These are phyloP conservation scores for Solanum medicagineum DNA, from an alignment of 257 asterid genomes.

Conservation along the genomic window DNA sequence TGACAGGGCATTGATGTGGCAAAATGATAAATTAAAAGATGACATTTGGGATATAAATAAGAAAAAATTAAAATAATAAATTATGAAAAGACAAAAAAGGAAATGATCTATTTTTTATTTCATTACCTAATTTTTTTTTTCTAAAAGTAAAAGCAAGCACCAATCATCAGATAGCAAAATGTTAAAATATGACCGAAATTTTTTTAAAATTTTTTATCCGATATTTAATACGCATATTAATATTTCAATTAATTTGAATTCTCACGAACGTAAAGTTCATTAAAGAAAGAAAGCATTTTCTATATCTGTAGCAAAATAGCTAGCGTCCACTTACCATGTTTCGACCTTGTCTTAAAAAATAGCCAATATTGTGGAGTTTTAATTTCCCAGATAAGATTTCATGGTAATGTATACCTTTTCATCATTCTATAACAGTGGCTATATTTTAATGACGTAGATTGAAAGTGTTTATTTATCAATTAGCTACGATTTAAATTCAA, in stretches of 20 bases:
- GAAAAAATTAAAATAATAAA: no score
- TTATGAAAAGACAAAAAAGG: no score
- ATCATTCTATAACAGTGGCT: not conserved
- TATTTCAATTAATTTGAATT: not conserved
- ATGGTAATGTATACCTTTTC: not conserved
- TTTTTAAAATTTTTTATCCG: not conserved
- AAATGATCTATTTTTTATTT: no score
- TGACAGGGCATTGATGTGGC: no score
- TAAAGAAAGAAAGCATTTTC: not conserved
- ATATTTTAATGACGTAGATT: not conserved
- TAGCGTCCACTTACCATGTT: not conserved
- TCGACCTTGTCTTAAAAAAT: not conserved
- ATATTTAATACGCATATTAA: not conserved
- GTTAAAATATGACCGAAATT: not conserved
- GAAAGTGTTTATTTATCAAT: not conserved
- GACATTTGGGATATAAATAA: no score
- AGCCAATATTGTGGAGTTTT: not conserved
- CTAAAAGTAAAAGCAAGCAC: not conserved
- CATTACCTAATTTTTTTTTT: not conserved
- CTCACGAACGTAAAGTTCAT: accelerated
- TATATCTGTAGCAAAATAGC: not conserved
- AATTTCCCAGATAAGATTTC: not conserved
- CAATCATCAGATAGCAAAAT: not conserved
- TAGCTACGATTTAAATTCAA: accelerated
- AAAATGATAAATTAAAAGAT: no score